phyloP scores from a whole-genome alignment of 495 filamentous ascomycete species.

The Amphirosellinia nigrospora region DNA sequence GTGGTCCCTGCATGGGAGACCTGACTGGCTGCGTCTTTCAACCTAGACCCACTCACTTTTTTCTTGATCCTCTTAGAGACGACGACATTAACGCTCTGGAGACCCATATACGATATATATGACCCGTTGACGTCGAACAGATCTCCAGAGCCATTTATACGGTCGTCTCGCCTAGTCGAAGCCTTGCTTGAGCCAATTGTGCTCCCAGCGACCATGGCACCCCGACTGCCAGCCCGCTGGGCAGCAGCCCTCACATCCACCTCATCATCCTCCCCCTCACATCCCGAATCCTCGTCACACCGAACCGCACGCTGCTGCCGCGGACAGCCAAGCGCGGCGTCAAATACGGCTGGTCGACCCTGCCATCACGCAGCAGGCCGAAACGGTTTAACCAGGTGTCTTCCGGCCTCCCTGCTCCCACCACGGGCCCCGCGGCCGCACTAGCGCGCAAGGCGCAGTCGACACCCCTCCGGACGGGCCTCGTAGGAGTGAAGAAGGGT shows the following conservation, averaged over 20 bases:
- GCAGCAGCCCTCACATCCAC: constrained; percentile 34
- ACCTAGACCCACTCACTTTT: constrained; percentile 31
- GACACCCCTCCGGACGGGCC: constrained; percentile 80
- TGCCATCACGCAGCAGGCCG: constrained; percentile 43
- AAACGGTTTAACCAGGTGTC: constrained; percentile 59
- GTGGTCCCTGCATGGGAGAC: constrained; percentile 18
- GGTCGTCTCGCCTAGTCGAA: background rate
- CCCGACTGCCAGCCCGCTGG: constrained; percentile 59
- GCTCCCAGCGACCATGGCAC: constrained; percentile 56
- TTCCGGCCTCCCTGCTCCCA: constrained; percentile 61
- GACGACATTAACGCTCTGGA: constrained; percentile 8
- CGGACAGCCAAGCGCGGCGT: constrained; percentile 54
- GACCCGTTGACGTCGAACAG: background rate
- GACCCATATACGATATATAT: background rate
- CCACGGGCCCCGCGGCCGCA: constrained; percentile 77
- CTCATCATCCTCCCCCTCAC: constrained; percentile 32
- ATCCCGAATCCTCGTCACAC: constrained; percentile 46
- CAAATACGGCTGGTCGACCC: constrained; percentile 62
- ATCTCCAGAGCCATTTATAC: background rate
- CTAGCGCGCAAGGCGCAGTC: constrained; percentile 77
- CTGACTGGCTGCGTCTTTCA: background rate
- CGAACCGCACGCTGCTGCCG: constrained; percentile 50
- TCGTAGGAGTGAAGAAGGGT: constrained; percentile 86
- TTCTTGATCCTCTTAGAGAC: constrained; percentile 35
- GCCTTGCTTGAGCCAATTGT: constrained; percentile 18